These are phyloP conservation scores for Colletotrichum echinochloae DNA, from an alignment of 2,329 filamentous ascomycete species.

Conservation along the genomic window DNA sequence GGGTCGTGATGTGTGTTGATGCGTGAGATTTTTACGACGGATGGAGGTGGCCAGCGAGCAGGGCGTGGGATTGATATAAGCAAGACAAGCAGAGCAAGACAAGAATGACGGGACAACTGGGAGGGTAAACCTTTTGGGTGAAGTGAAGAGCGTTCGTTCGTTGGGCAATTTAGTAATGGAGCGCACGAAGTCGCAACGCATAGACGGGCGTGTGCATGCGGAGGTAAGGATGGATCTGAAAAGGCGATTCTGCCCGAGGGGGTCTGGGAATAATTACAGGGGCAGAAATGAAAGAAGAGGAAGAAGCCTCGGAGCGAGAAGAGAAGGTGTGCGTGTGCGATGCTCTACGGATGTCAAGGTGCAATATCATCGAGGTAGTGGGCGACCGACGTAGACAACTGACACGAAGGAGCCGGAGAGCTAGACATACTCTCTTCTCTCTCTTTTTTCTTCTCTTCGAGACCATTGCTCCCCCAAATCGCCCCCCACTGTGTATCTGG, in stretches of 20 bases:
- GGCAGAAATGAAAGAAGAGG: background rate
- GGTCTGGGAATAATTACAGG: background rate
- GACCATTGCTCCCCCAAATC: background rate
- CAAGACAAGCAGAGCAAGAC: background rate
- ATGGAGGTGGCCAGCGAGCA: background rate
- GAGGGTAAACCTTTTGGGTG: constrained; percentile 7
- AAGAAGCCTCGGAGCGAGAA: background rate
- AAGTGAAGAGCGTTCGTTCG: background rate
- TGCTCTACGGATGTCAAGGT: background rate
- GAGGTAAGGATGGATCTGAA: background rate
- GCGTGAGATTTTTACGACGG: background rate
- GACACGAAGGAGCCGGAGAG: constrained; percentile 1
- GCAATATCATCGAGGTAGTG: background rate
- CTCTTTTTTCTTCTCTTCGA: constrained; percentile 1
- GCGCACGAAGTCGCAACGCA: background rate
- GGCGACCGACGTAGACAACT: background rate
- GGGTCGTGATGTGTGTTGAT: background rate
- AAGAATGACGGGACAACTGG: background rate
- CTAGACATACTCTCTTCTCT: constrained; percentile 5
- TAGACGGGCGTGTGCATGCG: background rate
- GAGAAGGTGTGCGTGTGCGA: background rate
- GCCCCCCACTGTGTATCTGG: constrained; percentile 1
- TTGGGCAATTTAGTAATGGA: background rate
- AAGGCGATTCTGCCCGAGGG: background rate
- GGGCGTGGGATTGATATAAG: constrained; percentile 13